Evolutionary conservation across 352 stramenopile genomes (phyloP), one percentile per base, ranked within the genome.

Genomic region (Globisporangium megalacanthum): DNA sequence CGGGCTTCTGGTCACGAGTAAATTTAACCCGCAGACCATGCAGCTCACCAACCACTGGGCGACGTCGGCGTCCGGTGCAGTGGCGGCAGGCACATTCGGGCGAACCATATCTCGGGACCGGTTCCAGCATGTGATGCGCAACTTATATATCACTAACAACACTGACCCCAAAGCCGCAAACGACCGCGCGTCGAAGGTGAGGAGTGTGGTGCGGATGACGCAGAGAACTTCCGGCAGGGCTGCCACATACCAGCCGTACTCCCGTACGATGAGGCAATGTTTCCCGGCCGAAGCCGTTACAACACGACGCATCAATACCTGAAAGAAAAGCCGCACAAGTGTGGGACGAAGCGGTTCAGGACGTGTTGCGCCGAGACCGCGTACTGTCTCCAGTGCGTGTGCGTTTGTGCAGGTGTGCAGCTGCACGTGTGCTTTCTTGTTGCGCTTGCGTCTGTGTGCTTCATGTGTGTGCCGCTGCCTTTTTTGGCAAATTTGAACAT

Each of bases 111-210:
- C n/a, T n/a, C 8, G 44, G 44, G 29, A 49, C 13, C 36, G 6
- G 49, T 62, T 62, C 19, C 48, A 54, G 13, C 20, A 52, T 15
- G 49, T 62, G 6, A 62, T 66, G 49, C 35, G 36, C 7, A 58
- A 66, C 22, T 50, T 66, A 3, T 54, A 59, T 17, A 46, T 66
- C 20, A 59, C 49, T 0, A 55, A 62, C 36, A 62, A 62, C 49
- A 48, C 50, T 10, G 55, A 56, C 3, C 49, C 54, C 9, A 14
- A 37, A 11, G 54, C 39, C 2, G 15, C 33, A 2, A 13, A 39
- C 6, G 54, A 62, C 35, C 42, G 60, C 1, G 60, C 50, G 3
- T 66, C 49, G 60, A 65, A 65, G 35, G 55, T 65, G 2, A 15
- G 48, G 11, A 46, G 9, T 1, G 53, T 65, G 1, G 49, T 65